A percentile compares a stretch with the other conserved stretches of the same genome.
Conservation (phyloP, 1,284 basidiomycete genomes). For the Ganoderma multipileum region DNA sequence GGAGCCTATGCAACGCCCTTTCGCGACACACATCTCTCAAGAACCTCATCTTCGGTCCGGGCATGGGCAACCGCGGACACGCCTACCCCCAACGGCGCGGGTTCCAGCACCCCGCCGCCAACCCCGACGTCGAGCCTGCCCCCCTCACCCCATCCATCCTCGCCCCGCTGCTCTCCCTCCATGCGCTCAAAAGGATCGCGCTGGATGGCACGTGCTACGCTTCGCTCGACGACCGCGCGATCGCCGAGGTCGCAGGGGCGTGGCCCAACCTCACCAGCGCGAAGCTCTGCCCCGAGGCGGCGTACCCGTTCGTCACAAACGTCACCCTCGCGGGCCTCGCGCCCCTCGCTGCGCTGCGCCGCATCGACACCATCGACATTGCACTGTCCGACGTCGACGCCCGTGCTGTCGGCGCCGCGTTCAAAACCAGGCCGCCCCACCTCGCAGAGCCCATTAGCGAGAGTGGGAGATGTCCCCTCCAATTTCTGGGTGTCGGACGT, state of each 20-base stretch:
- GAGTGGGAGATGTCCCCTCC: not conserved
- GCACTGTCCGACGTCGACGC: conserved; percentile 4
- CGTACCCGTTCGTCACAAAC: not conserved
- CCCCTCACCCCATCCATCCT: not conserved
- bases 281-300: not conserved
- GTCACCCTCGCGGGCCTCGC: not conserved
- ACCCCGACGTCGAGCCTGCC: not conserved
- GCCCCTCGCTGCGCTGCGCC: not conserved
- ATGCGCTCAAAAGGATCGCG: not conserved
- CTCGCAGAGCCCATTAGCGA: not conserved
- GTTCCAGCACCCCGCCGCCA: not conserved
- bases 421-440: not conserved
- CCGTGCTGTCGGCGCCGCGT: not conserved
- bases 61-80: not conserved
- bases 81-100: not conserved
- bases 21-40: not conserved
- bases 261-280: not conserved
- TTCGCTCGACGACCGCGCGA: not conserved
- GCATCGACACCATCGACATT: not conserved
- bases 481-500: not conserved
- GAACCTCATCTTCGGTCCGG: not conserved
- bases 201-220: conserved; percentile 2
- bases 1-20: not conserved
- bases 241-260: not conserved
- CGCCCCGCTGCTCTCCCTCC: not conserved